Evolutionary conservation across 805 yeast genomes (phyloP).

Genomic region (Phaffomyces thermotolerans): DNA sequence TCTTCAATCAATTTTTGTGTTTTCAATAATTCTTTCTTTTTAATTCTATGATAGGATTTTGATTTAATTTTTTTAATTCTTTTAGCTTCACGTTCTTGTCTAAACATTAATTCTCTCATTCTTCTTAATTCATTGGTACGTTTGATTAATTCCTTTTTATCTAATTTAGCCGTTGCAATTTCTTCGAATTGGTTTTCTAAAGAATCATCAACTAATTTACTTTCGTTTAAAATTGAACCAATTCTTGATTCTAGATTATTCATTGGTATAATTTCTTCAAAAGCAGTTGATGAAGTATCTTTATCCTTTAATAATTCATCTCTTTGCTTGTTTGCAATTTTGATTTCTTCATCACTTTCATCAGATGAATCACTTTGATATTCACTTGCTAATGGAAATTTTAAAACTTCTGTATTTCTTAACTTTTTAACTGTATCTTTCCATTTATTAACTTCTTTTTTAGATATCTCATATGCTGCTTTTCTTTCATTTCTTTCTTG

Average conservation of each 20-base stretch:
- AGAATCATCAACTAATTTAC: slow-evolving; percentile 63
- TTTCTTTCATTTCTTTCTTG: slow-evolving; percentile 79
- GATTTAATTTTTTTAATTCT: slow-evolving; percentile 93
- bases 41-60: slow-evolving; percentile 77
- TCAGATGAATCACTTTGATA: background rate
- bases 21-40: slow-evolving; percentile 73
- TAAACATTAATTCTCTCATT: slow-evolving; percentile 94
- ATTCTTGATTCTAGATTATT: slow-evolving; percentile 65
- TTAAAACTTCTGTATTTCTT: slow-evolving; percentile 77
- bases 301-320: no score
- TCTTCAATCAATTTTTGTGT: slow-evolving; percentile 51
- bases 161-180: slow-evolving; percentile 70
- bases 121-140: slow-evolving; percentile 77
- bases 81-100: slow-evolving; percentile 88
- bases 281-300: slow-evolving; percentile 42
- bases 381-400: slow-evolving; percentile 55
- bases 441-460: slow-evolving; percentile 85
- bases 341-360: background rate
- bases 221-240: slow-evolving; percentile 49
- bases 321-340: slow-evolving; percentile 23
- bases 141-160: slow-evolving; percentile 70
- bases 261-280: slow-evolving; percentile 30
- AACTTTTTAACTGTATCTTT: slow-evolving; percentile 71
- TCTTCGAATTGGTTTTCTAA: slow-evolving; percentile 84
- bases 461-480: slow-evolving; percentile 87